A percentile compares a stretch with the other conserved stretches of the same genome.
Evolutionary conservation across 2,329 filamentous ascomycete species (phyloP).

Genomic region (Paecilomyces dactylethromorphus): DNA sequence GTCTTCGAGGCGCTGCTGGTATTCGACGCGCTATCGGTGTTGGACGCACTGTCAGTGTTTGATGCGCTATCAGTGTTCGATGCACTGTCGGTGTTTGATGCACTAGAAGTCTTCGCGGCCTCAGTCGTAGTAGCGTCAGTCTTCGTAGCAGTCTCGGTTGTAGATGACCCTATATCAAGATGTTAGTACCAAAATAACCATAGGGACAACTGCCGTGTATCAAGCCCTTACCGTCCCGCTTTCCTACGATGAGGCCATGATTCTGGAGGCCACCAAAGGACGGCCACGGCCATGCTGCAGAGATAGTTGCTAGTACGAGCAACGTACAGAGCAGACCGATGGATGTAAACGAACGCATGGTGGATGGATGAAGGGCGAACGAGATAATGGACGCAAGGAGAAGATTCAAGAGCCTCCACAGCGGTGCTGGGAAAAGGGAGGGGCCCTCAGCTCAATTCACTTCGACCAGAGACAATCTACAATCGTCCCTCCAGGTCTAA

Average conservation of each 20-base stretch:
- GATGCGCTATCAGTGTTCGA: background rate
- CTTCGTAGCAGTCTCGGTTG: constrained; percentile 9
- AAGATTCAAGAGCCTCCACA: background rate
- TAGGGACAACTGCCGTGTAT: constrained; percentile 3
- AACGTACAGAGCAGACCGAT: constrained; percentile 27
- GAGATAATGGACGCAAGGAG: constrained; percentile 3
- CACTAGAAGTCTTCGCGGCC: constrained; percentile 4
- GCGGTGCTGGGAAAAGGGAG: background rate
- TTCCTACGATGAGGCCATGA: constrained; percentile 14
- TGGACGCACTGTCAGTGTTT: constrained; percentile 1
- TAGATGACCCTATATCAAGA: background rate
- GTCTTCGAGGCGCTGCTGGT: constrained; percentile 4
- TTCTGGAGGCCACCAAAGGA: constrained; percentile 9
- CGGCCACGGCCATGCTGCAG: constrained; percentile 23
- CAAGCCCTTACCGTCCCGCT: constrained; percentile 16
- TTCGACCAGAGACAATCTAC: background rate
- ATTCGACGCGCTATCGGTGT: too few species aligned
- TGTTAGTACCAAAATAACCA: background rate
- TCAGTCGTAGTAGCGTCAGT: constrained; percentile 11
- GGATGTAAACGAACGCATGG: constrained; percentile 26
- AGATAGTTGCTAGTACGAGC: constrained; percentile 23
- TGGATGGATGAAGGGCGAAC: constrained; percentile 7
- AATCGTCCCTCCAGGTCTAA: background rate
- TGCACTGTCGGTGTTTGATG: too few species aligned
- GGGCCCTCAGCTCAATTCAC: background rate